Percentiles rank a stretch among this genome's conserved stretches.
Conservation (phyloP, 2,329 filamentous ascomycete species). For the Trichoderma breve region DNA sequence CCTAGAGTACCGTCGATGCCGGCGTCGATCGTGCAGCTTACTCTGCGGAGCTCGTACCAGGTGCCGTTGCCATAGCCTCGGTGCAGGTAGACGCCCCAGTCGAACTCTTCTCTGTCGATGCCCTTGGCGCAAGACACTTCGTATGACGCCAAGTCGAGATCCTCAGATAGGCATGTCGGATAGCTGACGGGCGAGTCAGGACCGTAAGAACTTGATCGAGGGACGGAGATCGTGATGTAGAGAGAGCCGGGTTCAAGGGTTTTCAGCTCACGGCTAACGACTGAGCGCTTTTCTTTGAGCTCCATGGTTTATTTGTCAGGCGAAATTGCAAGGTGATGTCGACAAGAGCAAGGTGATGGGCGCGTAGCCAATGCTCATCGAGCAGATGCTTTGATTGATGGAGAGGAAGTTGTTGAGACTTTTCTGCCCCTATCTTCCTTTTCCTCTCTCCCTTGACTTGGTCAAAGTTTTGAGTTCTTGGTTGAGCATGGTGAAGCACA, state of each 20-base stretch:
- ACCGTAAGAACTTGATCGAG: conserved; percentile 16
- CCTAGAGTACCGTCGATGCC: conserved; percentile 9
- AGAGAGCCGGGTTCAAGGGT: conserved; percentile 27
- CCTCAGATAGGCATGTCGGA: conserved; percentile 1
- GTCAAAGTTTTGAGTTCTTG: not conserved
- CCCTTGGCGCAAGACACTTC: conserved; percentile 25
- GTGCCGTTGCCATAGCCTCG: conserved; percentile 28
- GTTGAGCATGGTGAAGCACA: not conserved
- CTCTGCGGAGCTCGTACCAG: conserved; percentile 28
- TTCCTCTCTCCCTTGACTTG: not conserved
- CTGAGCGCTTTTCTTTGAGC: conserved; percentile 1
- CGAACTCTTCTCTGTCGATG: conserved; percentile 32
- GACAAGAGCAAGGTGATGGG: not conserved
- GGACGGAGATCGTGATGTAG: conserved; percentile 29
- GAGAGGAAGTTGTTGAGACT: not conserved
- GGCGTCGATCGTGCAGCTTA: conserved; percentile 15
- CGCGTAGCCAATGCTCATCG: not conserved
- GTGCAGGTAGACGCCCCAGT: conserved; percentile 40
- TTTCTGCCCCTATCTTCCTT: not conserved
- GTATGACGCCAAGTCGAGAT: conserved; percentile 23
- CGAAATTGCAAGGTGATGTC: not conserved
- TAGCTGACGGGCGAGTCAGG: not conserved
- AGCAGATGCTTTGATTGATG: not conserved
- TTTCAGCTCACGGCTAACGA: conserved; percentile 25
- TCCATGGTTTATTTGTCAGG: not conserved